Conservation (phyloP, 805 yeast genomes). For the Hanseniaspora hatyaiensis region DNA sequence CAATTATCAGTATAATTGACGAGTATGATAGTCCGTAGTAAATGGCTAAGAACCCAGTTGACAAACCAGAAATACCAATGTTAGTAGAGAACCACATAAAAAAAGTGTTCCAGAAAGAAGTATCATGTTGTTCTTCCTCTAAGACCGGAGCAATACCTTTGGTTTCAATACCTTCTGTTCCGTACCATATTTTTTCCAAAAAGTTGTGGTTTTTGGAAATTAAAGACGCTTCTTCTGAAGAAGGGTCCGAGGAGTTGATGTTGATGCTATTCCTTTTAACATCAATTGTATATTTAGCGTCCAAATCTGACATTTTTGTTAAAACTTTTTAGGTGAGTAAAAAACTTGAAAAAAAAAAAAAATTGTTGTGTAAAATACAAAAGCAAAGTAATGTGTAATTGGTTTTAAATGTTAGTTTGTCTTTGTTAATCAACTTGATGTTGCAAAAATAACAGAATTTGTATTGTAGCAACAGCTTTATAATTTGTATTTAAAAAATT, state of each 20-base stretch:
- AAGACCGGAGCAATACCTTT: slow-evolving; percentile 38
- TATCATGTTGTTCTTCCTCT: slow-evolving; percentile 49
- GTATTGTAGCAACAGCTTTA: too few species aligned
- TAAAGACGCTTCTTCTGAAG: neutral
- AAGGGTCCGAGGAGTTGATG: neutral
- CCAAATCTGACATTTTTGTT: neutral
- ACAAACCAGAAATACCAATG: slow-evolving; percentile 72
- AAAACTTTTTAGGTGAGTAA: neutral
- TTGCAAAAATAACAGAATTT: too few species aligned
- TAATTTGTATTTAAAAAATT: too few species aligned
- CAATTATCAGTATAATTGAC: slow-evolving; percentile 51
- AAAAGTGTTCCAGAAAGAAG: slow-evolving; percentile 29
- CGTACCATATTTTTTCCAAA: neutral
- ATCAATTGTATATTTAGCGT: neutral
- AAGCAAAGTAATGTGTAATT: too few species aligned
- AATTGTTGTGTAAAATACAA: too few species aligned
- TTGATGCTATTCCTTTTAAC: neutral
- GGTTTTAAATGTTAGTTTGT: too few species aligned
- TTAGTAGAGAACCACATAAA: slow-evolving; percentile 91
- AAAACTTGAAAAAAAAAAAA: neutral
- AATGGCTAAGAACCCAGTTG: slow-evolving; percentile 59
- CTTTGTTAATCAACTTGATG: too few species aligned
- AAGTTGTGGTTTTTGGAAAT: neutral
- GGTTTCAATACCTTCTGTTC: slow-evolving; percentile 21
- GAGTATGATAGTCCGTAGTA: slow-evolving; percentile 61